Evolutionary conservation across 1,284 basidiomycete species (phyloP).

Genomic region (Bjerkandera adusta): DNA sequence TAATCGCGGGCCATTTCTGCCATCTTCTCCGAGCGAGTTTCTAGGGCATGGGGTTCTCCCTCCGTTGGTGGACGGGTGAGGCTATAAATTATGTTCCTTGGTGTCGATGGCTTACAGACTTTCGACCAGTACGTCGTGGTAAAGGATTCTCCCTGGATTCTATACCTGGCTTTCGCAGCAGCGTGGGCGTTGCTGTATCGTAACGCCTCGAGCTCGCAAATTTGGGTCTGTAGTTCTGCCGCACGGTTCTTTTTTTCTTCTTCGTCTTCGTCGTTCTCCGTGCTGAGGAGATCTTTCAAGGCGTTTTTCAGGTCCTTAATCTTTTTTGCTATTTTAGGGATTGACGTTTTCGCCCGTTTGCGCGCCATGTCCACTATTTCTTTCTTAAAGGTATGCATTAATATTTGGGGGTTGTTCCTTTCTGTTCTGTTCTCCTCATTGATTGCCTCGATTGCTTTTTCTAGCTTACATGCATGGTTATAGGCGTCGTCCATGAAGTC

Average conservation of each 20-base stretch:
- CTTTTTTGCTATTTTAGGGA: not conserved
- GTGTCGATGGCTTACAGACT: not conserved
- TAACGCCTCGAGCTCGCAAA: not conserved
- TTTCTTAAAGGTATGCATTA: not conserved
- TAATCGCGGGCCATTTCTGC: slow-evolving; percentile 1
- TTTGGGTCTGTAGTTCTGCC: not conserved
- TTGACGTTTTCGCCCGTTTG: not conserved
- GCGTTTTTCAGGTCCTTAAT: not conserved
- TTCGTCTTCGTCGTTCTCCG: not conserved
- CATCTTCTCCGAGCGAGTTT: slow-evolving; percentile 1
- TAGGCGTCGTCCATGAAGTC: no score
- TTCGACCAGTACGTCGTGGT: not conserved
- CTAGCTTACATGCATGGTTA: no score
- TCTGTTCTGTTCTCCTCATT: not conserved
- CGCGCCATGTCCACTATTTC: not conserved
- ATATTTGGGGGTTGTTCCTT: not conserved
- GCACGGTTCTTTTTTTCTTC: not conserved
- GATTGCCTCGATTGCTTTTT: no score
- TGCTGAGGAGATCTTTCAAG: not conserved
- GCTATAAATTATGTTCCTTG: not conserved
- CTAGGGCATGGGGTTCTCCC: no score
- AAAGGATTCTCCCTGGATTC: not conserved
- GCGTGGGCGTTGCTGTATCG: not conserved
- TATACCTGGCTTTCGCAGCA: not conserved
- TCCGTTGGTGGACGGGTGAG: no score